Evolutionary conservation across 768 basidiomycete species (phyloP).

Genomic region (Trichaptum fuscoviolaceum): DNA sequence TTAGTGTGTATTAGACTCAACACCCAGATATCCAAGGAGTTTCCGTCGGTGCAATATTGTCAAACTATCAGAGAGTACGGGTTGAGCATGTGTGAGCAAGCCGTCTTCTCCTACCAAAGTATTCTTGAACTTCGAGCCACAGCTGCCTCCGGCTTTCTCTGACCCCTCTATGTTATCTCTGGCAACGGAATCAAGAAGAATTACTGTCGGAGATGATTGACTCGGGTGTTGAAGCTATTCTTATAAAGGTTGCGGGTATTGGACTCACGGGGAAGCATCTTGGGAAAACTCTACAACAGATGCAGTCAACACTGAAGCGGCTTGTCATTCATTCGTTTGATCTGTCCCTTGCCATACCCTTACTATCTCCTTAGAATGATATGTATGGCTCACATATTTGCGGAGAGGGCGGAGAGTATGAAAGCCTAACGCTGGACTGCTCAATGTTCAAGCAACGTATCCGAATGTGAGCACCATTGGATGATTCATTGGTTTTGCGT

Average conservation of each 20-base stretch:
- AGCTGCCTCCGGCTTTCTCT: conserved; percentile 80
- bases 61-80: conserved; percentile 93
- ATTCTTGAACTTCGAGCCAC: conserved; percentile 4
- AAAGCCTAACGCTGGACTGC: conserved; percentile 86
- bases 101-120: background rate
- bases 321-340: conserved; percentile 45
- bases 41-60: conserved; percentile 94
- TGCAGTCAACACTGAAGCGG: conserved; percentile 65
- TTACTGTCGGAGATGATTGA: conserved; percentile 84
- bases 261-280: conserved; percentile 77
- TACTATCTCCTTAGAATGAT: conserved; percentile 45
- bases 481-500: background rate
- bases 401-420: conserved; percentile 98
- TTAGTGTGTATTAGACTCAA: conserved; percentile 38
- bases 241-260: conserved; percentile 96
- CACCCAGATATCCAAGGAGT: conserved; percentile 85
- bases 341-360: conserved; percentile 4
- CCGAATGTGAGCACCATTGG: conserved; percentile 44
- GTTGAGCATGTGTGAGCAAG: conserved; percentile 90
- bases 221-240: conserved; percentile 69
- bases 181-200: conserved; percentile 88
- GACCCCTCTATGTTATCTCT: conserved; percentile 81
- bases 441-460: conserved; percentile 82
- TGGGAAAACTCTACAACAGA: conserved; percentile 65
- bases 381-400: conserved; percentile 90